Conservation (phyloP, 768 basidiomycete species). For the Amanita rubescens region DNA sequence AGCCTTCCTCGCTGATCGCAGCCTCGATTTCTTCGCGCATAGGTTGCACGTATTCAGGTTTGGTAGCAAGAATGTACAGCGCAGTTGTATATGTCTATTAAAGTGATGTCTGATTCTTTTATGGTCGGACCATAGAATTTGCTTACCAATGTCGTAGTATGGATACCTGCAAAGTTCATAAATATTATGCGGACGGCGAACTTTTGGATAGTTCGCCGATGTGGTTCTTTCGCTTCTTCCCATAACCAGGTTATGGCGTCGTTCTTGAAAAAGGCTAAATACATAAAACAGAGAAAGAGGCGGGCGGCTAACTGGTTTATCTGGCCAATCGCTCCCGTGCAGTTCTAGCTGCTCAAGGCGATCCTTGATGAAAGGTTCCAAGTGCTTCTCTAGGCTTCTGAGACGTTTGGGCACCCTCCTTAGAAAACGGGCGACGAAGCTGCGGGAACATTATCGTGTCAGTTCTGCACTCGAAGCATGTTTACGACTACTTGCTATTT, state of each 20-base stretch:
- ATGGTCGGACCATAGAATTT: background rate
- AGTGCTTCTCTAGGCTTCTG: conserved; percentile 12
- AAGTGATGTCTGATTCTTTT: too few species aligned
- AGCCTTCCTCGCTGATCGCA: conserved; percentile 29
- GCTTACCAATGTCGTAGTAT: conserved; percentile 34
- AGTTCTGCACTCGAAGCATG: background rate
- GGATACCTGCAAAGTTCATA: conserved; percentile 35
- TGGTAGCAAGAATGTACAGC: conserved; percentile 27
- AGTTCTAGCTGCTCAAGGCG: conserved; percentile 17
- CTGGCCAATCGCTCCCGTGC: conserved; percentile 21
- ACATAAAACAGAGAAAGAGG: too few species aligned
- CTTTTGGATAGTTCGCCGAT: conserved; percentile 16
- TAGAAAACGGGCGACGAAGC: conserved; percentile 12
- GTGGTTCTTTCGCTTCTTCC: conserved; percentile 22
- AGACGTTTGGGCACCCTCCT: conserved; percentile 6
- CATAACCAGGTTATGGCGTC: conserved; percentile 43
- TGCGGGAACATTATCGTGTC: background rate
- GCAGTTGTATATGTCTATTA: conserved; percentile 29
- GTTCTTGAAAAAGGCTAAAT: too few species aligned
- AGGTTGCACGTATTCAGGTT: conserved; percentile 23
- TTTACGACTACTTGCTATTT: conserved; percentile 13
- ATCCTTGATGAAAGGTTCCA: conserved; percentile 22
- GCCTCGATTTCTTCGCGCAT: conserved; percentile 37
- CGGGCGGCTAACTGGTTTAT: conserved; percentile 20
- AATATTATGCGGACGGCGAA: conserved; percentile 30